phyloP scores from a whole-genome alignment of 1,284 basidiomycete genomes.

The Trichosporon sp. region DNA sequence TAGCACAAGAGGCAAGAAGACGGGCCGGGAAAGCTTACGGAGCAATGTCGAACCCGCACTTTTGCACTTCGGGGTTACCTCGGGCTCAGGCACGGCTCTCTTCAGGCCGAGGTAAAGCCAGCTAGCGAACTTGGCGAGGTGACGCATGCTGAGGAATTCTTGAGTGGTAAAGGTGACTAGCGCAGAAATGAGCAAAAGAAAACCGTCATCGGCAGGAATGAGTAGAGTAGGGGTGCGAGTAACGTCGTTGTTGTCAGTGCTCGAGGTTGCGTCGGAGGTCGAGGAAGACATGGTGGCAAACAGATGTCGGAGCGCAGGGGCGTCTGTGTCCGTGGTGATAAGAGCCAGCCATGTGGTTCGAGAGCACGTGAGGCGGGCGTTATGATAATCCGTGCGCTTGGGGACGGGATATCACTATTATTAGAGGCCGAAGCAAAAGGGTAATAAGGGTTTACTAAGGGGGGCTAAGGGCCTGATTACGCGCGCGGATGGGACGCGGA shows the following conservation, averaged over 20 bases:
- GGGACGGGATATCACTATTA: neutral
- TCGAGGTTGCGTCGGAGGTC: neutral
- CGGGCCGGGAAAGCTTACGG: neutral
- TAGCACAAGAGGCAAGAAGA: too few species aligned
- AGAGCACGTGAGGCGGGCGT: neutral
- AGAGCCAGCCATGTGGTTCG: neutral
- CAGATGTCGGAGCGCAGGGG: neutral
- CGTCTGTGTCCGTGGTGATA: neutral
- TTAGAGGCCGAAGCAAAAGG: too few species aligned
- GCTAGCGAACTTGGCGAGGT: neutral
- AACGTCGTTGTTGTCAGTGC: neutral
- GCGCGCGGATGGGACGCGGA: neutral
- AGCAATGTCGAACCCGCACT: neutral
- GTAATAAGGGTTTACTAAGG: too few species aligned
- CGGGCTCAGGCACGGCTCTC: neutral
- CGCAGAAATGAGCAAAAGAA: too few species aligned
- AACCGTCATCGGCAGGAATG: too few species aligned
- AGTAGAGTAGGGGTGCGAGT: neutral
- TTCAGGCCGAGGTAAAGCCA: neutral
- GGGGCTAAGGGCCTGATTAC: too few species aligned
- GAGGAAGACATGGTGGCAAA: neutral
- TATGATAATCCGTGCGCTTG: neutral
- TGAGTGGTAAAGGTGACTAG: neutral
- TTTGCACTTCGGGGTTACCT: neutral
- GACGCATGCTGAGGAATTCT: neutral